Base-by-base conservation (phyloP, 352 stramenopile species). In the Phytophthora pseudosyringae region DNA sequence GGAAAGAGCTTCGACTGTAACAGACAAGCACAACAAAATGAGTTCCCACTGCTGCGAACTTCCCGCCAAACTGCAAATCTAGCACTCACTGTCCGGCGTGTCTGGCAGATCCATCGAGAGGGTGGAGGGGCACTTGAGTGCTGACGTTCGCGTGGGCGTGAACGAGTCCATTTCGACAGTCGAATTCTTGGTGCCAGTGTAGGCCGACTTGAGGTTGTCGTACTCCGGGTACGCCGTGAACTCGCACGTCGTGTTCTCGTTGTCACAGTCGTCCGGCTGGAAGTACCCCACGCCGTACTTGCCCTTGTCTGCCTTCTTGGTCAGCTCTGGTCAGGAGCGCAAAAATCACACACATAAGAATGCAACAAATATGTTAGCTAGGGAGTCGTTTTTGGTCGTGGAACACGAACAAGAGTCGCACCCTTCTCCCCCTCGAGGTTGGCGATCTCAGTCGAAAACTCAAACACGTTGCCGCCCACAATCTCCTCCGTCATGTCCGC, bases 381-480 rank as follows among this genome's bases (percentile, higher is more conserved):
- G 21, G 21, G 21, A 21, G 21, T 21, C 21, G 21, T 21, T 21
- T 21, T 21, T 21, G 21, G 1, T 21, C 21, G 21, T 21, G 1
- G 21, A 21, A 45, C 13, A 45, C n/a, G 3, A 35, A 26, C 5
- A 48, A 73, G 21, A 21, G 2, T 21, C 75, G 4, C 53, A 85
- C 75, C 61, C 46, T 83, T 79, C 9, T 54, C 50, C 9, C 71
- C 71, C 33, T 73, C 65, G 38, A 85, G 72, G 59, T 94, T 92
- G 28, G 71, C 73, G 36, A 91, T 78, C 57, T 94, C 86, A 1
- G 83, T 90, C 3, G 76, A 82, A 38, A 91, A 94, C 73, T 94
- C 86, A 29, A 92, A 94, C 1, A 90, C 86, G 45, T 90, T 91
- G 54, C 86, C 86, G 16, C 86, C 86, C 18, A 91, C 78, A 45